Base-by-base conservation (phyloP, 2,329 filamentous ascomycete species). In the Pseudogymnoascus sp. region DNA sequence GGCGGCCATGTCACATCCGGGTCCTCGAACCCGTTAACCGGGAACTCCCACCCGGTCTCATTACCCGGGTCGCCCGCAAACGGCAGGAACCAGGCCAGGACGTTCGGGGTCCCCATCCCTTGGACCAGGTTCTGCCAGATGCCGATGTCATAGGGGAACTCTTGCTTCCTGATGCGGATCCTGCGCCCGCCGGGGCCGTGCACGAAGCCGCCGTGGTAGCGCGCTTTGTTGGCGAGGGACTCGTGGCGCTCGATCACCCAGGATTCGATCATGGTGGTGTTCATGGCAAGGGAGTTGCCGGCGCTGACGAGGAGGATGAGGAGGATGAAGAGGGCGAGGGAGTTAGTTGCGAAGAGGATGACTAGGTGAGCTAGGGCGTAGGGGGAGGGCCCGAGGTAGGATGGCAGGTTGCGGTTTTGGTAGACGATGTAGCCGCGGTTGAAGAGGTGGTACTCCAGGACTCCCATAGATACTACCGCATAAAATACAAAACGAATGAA, bases 71-170 rank as follows among this genome's bases (percentile, higher is more conserved):
- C 36, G 60, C 63, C 31, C 40, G 59, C 12, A 71, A 92, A 79
- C 0, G 90, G 90, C 68, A 84, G 83, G 63, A 91, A 76, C 90
- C 90, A 95, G 5, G 81, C 72, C 0, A 91, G 67, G 0, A 83
- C 69, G 71, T 90, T 91, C 6, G 72, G 67, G 0, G 84, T 87
- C 3, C 89, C 89, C 88, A 95, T 93, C 14, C 86, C 88, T 71
- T 90, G 87, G 14, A 82, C 80, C 72, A 93, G 80, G 73, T 96
- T 96, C 37, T 77, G 73, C 77, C 85, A 91, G 69, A 95, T 78
- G 60, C 89, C 89, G 49, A 93, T 76, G 70, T 96, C 90, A 75
- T 92, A 95, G 0, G 90, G 91, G 69, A 91, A 95, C 73, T 93
- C 89, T 69, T 93, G 83, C 62, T 80, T 82, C 63, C 82, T 78